A percentile compares a stretch with the other conserved stretches of the same genome.
Conservation (phyloP, 495 filamentous ascomycete species). For the Xylaria sp. region DNA sequence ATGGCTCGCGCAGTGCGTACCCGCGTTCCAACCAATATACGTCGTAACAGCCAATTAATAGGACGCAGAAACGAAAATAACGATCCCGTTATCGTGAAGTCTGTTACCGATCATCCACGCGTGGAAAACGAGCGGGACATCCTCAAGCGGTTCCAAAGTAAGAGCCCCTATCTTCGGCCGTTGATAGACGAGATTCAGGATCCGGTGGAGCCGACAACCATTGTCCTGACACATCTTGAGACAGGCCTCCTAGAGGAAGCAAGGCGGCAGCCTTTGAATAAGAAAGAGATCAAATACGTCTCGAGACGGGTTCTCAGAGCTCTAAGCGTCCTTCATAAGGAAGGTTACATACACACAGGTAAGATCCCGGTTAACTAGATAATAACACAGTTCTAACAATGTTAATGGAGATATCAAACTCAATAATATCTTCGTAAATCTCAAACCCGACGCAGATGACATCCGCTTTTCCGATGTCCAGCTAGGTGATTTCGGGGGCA, state of each 20-base stretch:
- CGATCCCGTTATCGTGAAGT: not conserved
- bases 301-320: not conserved
- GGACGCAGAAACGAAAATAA: not conserved
- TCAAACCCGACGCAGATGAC: not conserved
- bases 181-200: conserved; percentile 2
- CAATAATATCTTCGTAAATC: not conserved
- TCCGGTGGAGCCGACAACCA: not conserved
- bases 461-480: conserved; percentile 1
- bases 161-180: not conserved
- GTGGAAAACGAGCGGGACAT: conserved; percentile 7
- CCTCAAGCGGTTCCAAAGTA: not conserved
- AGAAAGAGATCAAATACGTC: not conserved
- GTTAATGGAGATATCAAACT: not conserved
- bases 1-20: conserved; percentile 5
- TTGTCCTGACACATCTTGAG: not conserved
- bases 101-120: not conserved
- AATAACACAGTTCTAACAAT: not conserved
- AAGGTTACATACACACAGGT: not conserved
- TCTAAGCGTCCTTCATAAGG: not conserved
- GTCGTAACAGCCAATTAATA: not conserved
- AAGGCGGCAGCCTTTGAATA: not conserved
- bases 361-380: not conserved
- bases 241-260: not conserved
- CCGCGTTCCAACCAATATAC: not conserved
- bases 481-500: not conserved